Evolutionary conservation across 495 filamentous ascomycete species (phyloP), one percentile per base, ranked within the genome.

Genomic region (Podospora australis): DNA sequence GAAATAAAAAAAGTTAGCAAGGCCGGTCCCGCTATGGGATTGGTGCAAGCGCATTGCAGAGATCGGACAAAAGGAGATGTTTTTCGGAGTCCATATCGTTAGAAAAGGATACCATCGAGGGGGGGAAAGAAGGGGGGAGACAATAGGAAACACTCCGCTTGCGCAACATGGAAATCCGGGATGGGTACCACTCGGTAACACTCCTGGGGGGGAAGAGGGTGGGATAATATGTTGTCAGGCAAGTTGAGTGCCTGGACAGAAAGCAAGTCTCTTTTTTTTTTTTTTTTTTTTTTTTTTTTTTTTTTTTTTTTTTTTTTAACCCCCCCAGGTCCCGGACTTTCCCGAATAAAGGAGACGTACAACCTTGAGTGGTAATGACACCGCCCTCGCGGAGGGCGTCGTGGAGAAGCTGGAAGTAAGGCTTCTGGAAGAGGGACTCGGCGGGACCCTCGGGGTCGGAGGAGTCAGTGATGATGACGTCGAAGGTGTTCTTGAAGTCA

Each of bases 331-430:
- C 61, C 60, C 61, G 41, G 44, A 56, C 57, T 57, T 55, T 58
- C 56, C 54, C 50, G 55, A 58, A 46, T 74, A 78, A 83, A 78
- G 80, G 82, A 79, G 79, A 90, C 87, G 78, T 85, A 96, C 88
- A 95, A 98, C 92, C 92, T 96, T 99, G 92, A 57, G 94, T 99
- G 70, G 92, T 95, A 74, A 99, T 95, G 57, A 99, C 90, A 74
- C 92, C 92, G 69, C 91, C 94, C 52, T 94, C 88, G 58, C 83
- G 85, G 54, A 99, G 81, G 53, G 92, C 92, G 51, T 79, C 84
- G 70, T 83, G 73, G 19, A 97, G 77, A 30, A 97, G 82, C 75
- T 97, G 79, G 65, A 97, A 99, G 79, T 97, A 99, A 40, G 90
- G 84, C 78, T 96, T 96, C 81, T 97, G 81, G 83, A 99, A 99